These are phyloP conservation scores for Orobanche coerulescens DNA, from an alignment of 257 asterid genomes.

Conservation along the genomic window DNA sequence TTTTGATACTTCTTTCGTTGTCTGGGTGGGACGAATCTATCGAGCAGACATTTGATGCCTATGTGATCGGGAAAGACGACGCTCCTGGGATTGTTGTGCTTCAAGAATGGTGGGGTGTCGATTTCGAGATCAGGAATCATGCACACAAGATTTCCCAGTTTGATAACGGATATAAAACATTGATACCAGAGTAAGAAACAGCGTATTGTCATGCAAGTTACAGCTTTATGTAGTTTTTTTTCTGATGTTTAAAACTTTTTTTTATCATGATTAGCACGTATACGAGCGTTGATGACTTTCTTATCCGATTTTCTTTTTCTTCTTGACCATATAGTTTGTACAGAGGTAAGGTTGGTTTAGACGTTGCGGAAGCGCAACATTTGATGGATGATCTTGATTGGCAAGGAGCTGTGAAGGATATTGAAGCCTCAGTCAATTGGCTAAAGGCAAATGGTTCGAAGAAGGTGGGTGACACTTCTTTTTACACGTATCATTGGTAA, in stretches of 20 bases:
- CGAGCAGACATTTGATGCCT: conserved; percentile 76
- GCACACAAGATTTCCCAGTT: conserved; percentile 85
- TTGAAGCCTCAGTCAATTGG: conserved; percentile 92
- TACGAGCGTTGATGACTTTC: neutral
- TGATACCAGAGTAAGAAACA: conserved; percentile 84
- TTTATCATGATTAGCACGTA: neutral
- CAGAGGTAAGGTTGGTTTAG: conserved; percentile 93
- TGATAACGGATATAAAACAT: conserved; percentile 71
- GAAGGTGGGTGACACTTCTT: conserved; percentile 49
- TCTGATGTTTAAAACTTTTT: neutral
- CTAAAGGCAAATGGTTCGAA: conserved; percentile 82
- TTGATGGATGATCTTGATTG: conserved; percentile 94
- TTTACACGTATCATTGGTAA: conserved; percentile 1
- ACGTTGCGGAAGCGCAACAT: conserved; percentile 97
- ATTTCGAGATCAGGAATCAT: conserved; percentile 91
- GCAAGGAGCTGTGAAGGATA: conserved; percentile 92
- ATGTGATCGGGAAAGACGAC: conserved; percentile 82
- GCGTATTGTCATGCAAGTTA: neutral
- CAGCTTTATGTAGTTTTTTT: conserved; percentile 2
- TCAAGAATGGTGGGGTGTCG: conserved; percentile 99
- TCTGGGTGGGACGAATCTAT: conserved; percentile 14
- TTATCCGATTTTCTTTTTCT: neutral
- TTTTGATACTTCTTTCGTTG: too few relatives aligned
- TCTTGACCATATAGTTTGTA: conserved; percentile 51
- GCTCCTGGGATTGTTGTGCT: conserved; percentile 96